Evolutionary conservation across 2,329 filamentous ascomycete species (phyloP), one percentile per base, ranked within the genome.

Genomic region (Karstenula rhodostoma): DNA sequence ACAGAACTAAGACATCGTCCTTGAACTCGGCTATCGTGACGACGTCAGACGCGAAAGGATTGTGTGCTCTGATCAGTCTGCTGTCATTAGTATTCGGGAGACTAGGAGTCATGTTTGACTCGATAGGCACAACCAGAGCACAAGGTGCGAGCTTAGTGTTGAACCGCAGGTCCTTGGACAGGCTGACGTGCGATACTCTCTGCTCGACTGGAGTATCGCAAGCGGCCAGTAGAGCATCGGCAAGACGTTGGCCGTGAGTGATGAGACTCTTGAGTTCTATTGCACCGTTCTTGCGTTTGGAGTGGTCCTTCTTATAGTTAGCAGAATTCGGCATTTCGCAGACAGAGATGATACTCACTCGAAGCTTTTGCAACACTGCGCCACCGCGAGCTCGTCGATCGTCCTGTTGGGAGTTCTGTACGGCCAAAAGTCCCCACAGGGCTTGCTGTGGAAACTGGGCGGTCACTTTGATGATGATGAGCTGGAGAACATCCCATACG

Each of bases 1-100:
- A 92, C 22, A 99, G 83, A 4, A 99, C 91, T 25, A 96, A 81
- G 0, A 97, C 95, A 59, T 97, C 91, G 68, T 99, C 94, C 42
- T 90, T 79, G 76, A 99, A 96, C 17, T 83, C 84, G 42, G 84
- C 84, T 58, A 99, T 94, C 0, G 92, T 95, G 44, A 97, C 89
- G 17, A 93, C 88, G 64, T 97, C 93, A 47, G 90, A 85, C 4
- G 93, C 90, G 72, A 99, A 99, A 0, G 95, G 91, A 73, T 91
- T 90, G 82, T 98, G 93, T 15, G 80, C 80, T 51, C 88, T 89
- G 71, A 89, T 80, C 4, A 86, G 88, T 52, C 90, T 82, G 47
- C 88, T 87, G 64, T 94, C 91, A 37, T 92, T 84, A 54, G 89
- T 77, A 80, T 84, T 64, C 2, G 95, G 95, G 50, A 98, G 83